Conservation (phyloP, 2,329 filamentous ascomycete genomes). For the Fusarium nodosum region DNA sequence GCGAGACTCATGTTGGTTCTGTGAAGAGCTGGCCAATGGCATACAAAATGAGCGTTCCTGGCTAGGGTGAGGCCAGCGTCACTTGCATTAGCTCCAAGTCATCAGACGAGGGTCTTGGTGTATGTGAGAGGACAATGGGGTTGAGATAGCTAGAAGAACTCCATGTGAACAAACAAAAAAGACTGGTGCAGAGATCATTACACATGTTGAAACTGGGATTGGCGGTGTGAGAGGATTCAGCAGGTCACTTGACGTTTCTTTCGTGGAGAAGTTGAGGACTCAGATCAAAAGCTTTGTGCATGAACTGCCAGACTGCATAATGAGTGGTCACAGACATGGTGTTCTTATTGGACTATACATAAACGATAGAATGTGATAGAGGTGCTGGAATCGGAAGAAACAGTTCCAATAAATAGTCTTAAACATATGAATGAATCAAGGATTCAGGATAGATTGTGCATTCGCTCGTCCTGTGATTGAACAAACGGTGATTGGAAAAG, state of each 20-base stretch:
- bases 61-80: conserved; percentile 48
- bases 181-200: neutral
- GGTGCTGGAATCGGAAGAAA: conserved; percentile 16
- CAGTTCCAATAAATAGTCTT: conserved; percentile 5
- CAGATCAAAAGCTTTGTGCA: conserved; percentile 8
- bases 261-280: neutral
- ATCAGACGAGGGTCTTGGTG: conserved; percentile 36
- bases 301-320: conserved; percentile 16
- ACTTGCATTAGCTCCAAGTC: conserved; percentile 49
- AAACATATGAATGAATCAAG: conserved; percentile 5
- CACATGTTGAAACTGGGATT: neutral
- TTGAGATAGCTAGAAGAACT: neutral
- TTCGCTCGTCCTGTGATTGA: conserved; percentile 3
- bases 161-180: neutral
- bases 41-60: conserved; percentile 36
- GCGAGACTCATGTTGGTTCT: conserved; percentile 36
- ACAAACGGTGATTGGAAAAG: conserved; percentile 7
- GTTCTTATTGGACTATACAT: conserved; percentile 5
- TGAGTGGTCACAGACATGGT: neutral
- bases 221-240: neutral
- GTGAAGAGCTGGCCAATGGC: conserved; percentile 43
- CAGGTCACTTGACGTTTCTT: neutral
- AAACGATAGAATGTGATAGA: conserved; percentile 20
- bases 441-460: neutral
- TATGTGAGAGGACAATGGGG: conserved; percentile 20